Evolutionary conservation across 176 grass and related monocot species (phyloP).

Genomic region (Zoysia pacifica): DNA sequence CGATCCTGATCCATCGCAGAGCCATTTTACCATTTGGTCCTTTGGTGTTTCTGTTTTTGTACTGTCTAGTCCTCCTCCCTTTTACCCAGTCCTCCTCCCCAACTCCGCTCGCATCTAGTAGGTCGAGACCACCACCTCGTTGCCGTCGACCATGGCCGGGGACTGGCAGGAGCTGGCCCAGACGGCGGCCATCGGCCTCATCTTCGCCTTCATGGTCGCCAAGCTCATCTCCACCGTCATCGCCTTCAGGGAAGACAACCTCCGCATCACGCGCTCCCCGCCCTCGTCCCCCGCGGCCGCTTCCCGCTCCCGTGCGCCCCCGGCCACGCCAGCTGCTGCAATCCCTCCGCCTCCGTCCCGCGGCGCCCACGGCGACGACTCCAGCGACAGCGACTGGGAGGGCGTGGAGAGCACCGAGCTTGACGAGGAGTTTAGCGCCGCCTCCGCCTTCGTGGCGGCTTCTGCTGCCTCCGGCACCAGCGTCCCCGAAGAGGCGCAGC

Average conservation of each 20-base stretch:
- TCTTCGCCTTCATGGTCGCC: constrained; percentile 80
- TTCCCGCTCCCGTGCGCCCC: background rate
- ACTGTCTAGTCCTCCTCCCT: background rate
- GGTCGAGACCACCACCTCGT: constrained; percentile 31
- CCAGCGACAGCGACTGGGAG: constrained; percentile 79
- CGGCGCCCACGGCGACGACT: background rate
- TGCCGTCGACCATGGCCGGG: constrained; percentile 54
- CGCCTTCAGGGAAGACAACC: constrained; percentile 82
- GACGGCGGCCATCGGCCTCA: constrained; percentile 64
- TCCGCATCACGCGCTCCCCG: constrained; percentile 62
- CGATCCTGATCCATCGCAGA: no score
- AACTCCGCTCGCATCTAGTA: background rate
- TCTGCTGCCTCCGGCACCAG: constrained; percentile 62
- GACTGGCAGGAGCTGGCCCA: constrained; percentile 90
- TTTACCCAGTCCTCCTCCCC: background rate
- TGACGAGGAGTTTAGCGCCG: constrained; percentile 86
- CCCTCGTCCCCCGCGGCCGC: constrained; percentile 14
- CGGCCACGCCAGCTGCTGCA: background rate
- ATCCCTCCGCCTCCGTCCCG: background rate
- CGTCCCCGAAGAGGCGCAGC: constrained; percentile 77
- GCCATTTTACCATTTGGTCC: background rate
- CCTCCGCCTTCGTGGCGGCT: constrained; percentile 80
- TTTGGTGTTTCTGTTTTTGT: background rate
- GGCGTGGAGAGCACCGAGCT: constrained; percentile 94
- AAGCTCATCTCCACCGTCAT: constrained; percentile 92